A percentile compares a stretch with the other conserved stretches of the same genome.
Evolutionary conservation across 257 asterid species (phyloP).

Genomic region (Anisodus acutangulus): DNA sequence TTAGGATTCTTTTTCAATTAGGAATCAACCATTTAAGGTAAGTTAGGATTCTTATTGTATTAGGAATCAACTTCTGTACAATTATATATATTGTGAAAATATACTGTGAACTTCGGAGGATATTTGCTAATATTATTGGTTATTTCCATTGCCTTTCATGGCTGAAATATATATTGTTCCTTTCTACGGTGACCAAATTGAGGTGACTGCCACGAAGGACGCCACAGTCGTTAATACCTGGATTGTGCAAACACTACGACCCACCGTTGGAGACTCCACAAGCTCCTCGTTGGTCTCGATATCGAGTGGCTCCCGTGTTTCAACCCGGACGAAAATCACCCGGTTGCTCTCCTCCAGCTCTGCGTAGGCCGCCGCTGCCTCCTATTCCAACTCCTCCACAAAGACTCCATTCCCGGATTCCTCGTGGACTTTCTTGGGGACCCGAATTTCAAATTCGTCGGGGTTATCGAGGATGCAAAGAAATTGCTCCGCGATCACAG

Average conservation of each 20-base stretch:
- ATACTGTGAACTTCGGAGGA: too few species aligned
- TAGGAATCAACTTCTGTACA: too few species aligned
- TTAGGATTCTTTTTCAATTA: too few species aligned
- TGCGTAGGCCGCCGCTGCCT: conserved; percentile 33
- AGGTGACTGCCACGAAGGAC: neutral
- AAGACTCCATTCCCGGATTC: conserved; percentile 27
- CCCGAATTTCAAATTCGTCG: conserved; percentile 29
- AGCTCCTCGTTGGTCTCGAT: conserved; percentile 33
- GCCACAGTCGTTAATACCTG: neutral
- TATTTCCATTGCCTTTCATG: neutral
- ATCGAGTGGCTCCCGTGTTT: conserved; percentile 39
- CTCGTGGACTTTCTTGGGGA: conserved; percentile 1
- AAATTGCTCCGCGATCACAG: conserved; percentile 36
- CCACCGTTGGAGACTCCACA: neutral
- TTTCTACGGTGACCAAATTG: neutral
- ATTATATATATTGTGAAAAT: too few species aligned
- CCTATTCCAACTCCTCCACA: conserved; percentile 26
- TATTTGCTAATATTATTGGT: too few species aligned
- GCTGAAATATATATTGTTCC: neutral
- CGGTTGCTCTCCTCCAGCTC: conserved; percentile 37
- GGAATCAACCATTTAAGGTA: too few species aligned
- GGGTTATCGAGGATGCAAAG: conserved; percentile 33
- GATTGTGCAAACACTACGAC: neutral
- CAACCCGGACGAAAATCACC: neutral
- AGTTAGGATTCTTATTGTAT: too few species aligned